Percentiles rank a stretch among this genome's conserved stretches.
phyloP scores from a whole-genome alignment of 768 basidiomycete species.

The Pleurotus cornucopiae region DNA sequence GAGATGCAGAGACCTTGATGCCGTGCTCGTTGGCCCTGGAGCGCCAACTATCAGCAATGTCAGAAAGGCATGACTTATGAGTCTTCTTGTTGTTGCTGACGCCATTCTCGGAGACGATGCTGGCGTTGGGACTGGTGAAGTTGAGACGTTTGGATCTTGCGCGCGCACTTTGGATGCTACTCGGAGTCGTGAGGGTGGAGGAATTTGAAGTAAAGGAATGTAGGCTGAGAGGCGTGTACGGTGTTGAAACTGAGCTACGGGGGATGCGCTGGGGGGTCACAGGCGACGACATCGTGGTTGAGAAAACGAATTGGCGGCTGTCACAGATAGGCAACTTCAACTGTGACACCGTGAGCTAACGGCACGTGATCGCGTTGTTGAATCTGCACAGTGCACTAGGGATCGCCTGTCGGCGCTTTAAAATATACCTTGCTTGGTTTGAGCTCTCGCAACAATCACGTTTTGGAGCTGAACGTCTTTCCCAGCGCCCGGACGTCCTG shows the following conservation, averaged over 20 bases:
- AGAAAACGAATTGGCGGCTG: not conserved
- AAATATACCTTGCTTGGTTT: no score
- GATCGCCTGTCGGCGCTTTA: no score
- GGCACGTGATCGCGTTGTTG: conserved; percentile 4
- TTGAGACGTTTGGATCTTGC: conserved; percentile 7
- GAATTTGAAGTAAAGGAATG: conserved; percentile 56
- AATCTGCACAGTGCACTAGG: no score
- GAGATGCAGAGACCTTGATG: conserved; percentile 54
- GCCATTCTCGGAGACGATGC: conserved; percentile 4
- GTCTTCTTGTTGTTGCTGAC: conserved; percentile 13
- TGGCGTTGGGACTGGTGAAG: conserved; percentile 9
- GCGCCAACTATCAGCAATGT: conserved; percentile 69
- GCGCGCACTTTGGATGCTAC: conserved; percentile 26
- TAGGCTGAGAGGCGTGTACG: conserved; percentile 68
- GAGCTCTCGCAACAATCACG: no score
- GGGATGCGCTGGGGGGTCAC: conserved; percentile 13
- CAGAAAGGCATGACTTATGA: conserved; percentile 45
- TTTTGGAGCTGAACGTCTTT: no score
- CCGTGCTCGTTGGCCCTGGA: conserved; percentile 68
- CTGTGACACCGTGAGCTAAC: conserved; percentile 5
- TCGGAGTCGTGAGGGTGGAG: conserved; percentile 59
- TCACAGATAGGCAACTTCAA: not conserved
- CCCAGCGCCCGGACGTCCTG: no score
- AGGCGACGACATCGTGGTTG: conserved; percentile 9
- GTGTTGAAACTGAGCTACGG: conserved; percentile 32